A percentile compares a stretch with the other conserved stretches of the same genome.
Conservation (phyloP, 2,329 filamentous ascomycete genomes). For the Thielaviopsis musarum region DNA sequence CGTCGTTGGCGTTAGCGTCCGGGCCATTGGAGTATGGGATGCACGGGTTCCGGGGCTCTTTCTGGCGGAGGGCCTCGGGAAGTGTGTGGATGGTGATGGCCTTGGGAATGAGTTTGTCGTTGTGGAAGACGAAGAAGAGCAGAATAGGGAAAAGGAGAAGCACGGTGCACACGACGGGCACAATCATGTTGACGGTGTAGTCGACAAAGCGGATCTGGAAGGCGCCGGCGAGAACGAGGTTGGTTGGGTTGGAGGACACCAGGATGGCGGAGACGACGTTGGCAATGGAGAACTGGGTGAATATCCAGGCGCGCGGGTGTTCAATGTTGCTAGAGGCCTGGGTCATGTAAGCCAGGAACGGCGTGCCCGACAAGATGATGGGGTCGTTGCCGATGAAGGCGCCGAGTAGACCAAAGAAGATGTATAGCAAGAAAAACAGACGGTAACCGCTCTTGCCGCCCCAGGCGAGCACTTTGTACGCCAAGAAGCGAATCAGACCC, state of each 20-base stretch:
- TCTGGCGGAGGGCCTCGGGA: constrained; percentile 35
- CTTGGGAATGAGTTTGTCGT: constrained; percentile 44
- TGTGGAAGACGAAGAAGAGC: constrained; percentile 50
- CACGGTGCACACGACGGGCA: constrained; percentile 51
- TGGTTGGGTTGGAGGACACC: constrained; percentile 64
- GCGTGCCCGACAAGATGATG: constrained; percentile 56
- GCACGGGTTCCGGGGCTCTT: constrained; percentile 52
- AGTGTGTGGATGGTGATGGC: constrained; percentile 54
- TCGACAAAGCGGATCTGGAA: constrained; percentile 55
- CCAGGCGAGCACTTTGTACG: constrained; percentile 52
- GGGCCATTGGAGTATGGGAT: constrained; percentile 47
- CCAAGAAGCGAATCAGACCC: constrained; percentile 51
- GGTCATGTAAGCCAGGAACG: constrained; percentile 64
- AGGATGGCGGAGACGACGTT: constrained; percentile 61
- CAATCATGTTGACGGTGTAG: constrained; percentile 64
- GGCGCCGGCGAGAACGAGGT: constrained; percentile 55
- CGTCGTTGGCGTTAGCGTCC: constrained; percentile 25
- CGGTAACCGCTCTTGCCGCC: constrained; percentile 49
- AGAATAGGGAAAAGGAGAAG: constrained; percentile 53
- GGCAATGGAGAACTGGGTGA: constrained; percentile 52
- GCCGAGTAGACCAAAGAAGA: constrained; percentile 52
- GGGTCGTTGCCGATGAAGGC: constrained; percentile 60
- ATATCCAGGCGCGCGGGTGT: constrained; percentile 56
- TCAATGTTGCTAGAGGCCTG: constrained; percentile 56
- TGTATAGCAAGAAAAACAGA: constrained; percentile 57